phyloP scores from a whole-genome alignment of 441 rosid genomes.

The Cnidoscolus chayamansa region DNA sequence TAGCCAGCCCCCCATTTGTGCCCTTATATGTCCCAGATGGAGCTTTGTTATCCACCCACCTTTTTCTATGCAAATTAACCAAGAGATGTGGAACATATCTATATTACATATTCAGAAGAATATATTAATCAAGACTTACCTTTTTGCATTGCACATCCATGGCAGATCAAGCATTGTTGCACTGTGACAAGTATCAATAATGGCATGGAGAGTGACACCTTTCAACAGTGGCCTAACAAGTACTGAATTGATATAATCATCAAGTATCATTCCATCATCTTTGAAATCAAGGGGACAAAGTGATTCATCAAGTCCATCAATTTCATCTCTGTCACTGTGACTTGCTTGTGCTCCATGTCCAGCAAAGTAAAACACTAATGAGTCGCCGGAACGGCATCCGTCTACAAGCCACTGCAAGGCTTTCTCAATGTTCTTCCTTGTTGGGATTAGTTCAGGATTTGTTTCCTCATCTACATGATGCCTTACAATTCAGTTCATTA shows the following conservation, averaged over 20 bases:
- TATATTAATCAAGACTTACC: not conserved
- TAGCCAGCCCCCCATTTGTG: conserved; percentile 17
- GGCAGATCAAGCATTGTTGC: conserved; percentile 16
- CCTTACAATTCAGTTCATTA: not conserved
- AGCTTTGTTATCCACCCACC: conserved; percentile 7
- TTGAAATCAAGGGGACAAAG: conserved; percentile 12
- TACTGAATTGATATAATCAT: conserved; percentile 11
- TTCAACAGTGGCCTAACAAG: conserved; percentile 8
- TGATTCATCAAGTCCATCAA: conserved; percentile 14
- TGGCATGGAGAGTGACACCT: conserved; percentile 19
- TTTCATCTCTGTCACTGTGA: conserved; percentile 1
- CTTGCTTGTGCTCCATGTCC: conserved; percentile 7
- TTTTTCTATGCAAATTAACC: not conserved
- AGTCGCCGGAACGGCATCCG: conserved; percentile 9
- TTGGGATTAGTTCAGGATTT: conserved; percentile 7
- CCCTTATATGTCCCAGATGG: conserved; percentile 16
- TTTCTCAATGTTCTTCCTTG: conserved; percentile 5
- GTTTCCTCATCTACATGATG: conserved; percentile 7
- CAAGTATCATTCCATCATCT: conserved; percentile 1
- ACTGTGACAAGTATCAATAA: conserved; percentile 16
- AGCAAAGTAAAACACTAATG: conserved; percentile 18
- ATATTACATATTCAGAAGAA: not conserved
- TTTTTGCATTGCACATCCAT: not conserved
- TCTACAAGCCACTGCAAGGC: conserved; percentile 18
- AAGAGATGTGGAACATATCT: too few relatives aligned